Percentiles rank a stretch among this genome's conserved stretches.
Evolutionary conservation across 148 eudicot genomes (phyloP).

Genomic region (Rhododendron ovatum): DNA sequence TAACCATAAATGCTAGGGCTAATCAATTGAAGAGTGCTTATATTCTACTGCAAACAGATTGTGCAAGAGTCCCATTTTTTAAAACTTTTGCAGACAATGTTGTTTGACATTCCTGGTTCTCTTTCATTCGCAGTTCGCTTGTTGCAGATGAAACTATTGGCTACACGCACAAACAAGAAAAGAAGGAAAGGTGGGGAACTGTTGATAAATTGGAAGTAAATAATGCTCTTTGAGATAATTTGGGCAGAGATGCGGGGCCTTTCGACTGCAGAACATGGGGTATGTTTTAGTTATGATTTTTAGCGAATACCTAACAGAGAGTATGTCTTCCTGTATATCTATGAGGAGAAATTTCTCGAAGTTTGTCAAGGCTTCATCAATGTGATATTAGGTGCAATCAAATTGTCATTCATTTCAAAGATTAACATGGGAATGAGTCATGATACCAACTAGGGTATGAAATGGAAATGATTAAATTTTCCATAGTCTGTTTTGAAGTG

Average conservation of each 20-base stretch:
- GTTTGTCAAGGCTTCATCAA: background rate
- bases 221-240: background rate
- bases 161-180: background rate
- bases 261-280: background rate
- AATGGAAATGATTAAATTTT: no score
- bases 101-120: background rate
- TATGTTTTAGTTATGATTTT: background rate
- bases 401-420: no score
- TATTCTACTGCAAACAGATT: background rate
- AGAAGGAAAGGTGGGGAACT: background rate
- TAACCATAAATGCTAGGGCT: background rate
- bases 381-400: background rate
- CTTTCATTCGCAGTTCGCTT: background rate
- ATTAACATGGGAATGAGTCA: no score
- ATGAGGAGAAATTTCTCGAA: background rate
- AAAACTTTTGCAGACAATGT: background rate
- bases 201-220: background rate
- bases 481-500: no score
- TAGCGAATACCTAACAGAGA: no score
- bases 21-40: background rate
- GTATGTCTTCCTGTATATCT: background rate
- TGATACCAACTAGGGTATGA: no score
- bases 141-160: background rate
- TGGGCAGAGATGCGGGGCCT: background rate
- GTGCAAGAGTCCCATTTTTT: background rate